Evolutionary conservation across 768 basidiomycete species (phyloP), one percentile per base, ranked within the genome.

Genomic region (Russula vinacea): DNA sequence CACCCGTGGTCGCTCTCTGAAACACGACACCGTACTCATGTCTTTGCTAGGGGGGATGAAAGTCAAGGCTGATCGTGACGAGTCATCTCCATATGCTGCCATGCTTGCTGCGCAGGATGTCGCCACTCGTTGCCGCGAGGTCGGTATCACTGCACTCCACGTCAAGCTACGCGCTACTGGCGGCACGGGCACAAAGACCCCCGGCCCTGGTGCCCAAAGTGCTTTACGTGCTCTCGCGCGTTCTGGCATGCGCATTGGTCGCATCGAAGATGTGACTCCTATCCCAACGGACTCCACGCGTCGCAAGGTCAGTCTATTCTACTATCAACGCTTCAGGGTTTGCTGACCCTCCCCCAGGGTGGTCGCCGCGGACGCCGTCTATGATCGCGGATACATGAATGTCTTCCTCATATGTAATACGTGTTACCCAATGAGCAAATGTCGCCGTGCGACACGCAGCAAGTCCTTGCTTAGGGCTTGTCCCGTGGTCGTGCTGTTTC

Each of bases 11-110:
- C 53, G n/a, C 19, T 33, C 37, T 32, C 24, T 17, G 24, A 57
- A 33, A 29, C 13, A 16, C 14, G 51, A 14, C 22, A 10, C 45
- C 4, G 14, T 37, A n/a, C 50, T 60, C 39, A 39, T 65, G 40
- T 17, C 22, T 32, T 37, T 35, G 19, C 35, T 60, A 91, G 92
- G 93, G 76, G 97, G 97, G 66, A 98, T 98, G 97, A 98, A 98
- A 83, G 97, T 99, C 80, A 99, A 98, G 83, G 97, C 96, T 14
- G 97, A 99, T 79, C 90, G 97, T 79, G 97, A 99, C 80, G 97
- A 99, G 80, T 98, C 94, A 47, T 98, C 95, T 26, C 92, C 92
- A 19, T 92, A 97, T 74, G 93, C 94, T 57, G 94, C 95, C 75
- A 96, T 97, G 95, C 82, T 98, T 76, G 96, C 96, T 60, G 94